These are phyloP conservation scores for Austroboletus niveus DNA, from an alignment of 1,284 basidiomycete species.

Conservation along the genomic window DNA sequence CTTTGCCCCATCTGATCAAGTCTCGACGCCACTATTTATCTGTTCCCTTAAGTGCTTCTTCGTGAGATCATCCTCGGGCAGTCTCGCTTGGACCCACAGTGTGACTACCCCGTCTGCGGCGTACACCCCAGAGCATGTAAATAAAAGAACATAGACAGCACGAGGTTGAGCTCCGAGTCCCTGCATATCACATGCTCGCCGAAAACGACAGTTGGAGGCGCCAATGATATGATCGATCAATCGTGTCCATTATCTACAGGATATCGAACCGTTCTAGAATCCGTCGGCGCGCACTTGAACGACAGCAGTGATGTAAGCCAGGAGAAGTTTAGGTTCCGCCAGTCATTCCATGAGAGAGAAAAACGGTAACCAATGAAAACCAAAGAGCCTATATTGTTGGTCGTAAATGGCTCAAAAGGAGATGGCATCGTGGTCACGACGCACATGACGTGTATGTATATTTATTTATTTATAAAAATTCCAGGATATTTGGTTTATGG, in stretches of 20 bases:
- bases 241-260: neutral
- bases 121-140: neutral
- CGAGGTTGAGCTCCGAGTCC: neutral
- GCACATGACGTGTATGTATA: neutral
- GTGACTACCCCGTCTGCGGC: neutral
- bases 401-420: slow-evolving; percentile 17
- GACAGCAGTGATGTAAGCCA: slow-evolving; percentile 13
- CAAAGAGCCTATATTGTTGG: slow-evolving; percentile 18
- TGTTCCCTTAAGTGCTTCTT: slow-evolving; percentile 8
- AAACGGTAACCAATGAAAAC: slow-evolving; percentile 2
- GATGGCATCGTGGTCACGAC: slow-evolving; percentile 2
- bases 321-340: slow-evolving; percentile 10
- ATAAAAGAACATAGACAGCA: neutral
- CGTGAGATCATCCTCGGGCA: slow-evolving; percentile 3
- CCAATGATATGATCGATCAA: neutral
- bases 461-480: neutral
- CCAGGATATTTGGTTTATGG: slow-evolving; percentile 8
- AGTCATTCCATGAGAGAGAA: slow-evolving; percentile 1
- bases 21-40: slow-evolving; percentile 16
- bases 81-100: slow-evolving; percentile 21
- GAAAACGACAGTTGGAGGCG: slow-evolving; percentile 3
- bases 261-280: neutral
- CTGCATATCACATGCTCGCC: neutral
- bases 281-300: neutral
- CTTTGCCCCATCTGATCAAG: slow-evolving; percentile 5